Base-by-base conservation (phyloP, 768 basidiomycete genomes). In the Amanita fuliginea region DNA sequence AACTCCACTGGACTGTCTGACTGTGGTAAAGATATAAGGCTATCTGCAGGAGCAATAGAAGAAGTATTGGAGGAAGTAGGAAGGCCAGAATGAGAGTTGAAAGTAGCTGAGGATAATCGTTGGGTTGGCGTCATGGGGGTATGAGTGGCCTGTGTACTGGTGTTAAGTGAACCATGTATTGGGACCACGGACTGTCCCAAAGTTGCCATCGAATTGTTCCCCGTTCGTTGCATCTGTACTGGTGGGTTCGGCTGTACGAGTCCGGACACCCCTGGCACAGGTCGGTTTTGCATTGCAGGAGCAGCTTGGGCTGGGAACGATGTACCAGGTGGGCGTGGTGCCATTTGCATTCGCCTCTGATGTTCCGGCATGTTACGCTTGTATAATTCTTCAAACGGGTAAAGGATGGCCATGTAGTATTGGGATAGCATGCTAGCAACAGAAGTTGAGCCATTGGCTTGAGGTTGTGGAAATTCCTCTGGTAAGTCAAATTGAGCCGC, bases 311-410 rank as follows among this genome's bases (percentile, higher is more conserved):
- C 56, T 52, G 58, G 62, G 32, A 56, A 60, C 40, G 57, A 57
- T 49, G 69, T 63, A 54, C 61, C 59, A 49, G 57, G 59, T 49
- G 67, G 75, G 46, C 69, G 68, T 19, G 70, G 61, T 21, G 69
- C 55, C 55, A 69, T 57, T 64, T 76, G 70, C 26, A 71, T 70
- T 54, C 75, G 77, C 57, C 76, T 77, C 53, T 77, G 81, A 47
- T 79, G 68, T 32, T 80, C 80, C 50, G 73, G 72, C 37, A 80
- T 42, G 56, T 78, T 85, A 53, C 73, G 78, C 61, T 75, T 75
- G 61, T 82, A 84, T 26, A 68, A 61, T 30, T 85, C 81, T 63
- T 91, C 88, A 56, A 90, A 86, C 2, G 86, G 83, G 34, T 68
- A 66, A 19, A 89, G 67, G 51, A 91, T 69, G 13, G 61, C 66